Evolutionary conservation across 176 grass and related monocot genomes (phyloP), one percentile per base, ranked within the genome.

Genomic region (Paspalum vaginatum): DNA sequence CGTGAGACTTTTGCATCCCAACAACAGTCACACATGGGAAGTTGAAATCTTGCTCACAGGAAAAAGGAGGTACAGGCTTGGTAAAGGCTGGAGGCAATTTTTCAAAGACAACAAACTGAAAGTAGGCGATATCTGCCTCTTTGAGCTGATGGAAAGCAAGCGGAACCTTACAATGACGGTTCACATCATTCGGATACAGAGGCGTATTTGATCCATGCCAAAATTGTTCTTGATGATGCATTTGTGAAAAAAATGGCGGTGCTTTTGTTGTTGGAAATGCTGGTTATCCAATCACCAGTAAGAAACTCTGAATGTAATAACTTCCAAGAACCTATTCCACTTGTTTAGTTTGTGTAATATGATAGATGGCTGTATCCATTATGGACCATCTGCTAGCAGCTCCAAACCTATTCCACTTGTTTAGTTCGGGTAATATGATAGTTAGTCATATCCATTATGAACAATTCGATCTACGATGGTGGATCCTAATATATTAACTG

Each of bases 91-190:
- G 90, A 73, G 40, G 24, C 45, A 51, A 18, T 89, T 92, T 77
- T 49, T 67, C 9, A 9, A 6, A 1, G 79, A 89, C 17, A 87
- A 92, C 75, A 26, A 68, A 27, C 45, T 89, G 32, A 68, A 64
- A n/a, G 11, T 72, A 21, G 87, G 77, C 0, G 87, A 93, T 62
- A 68, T 81, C 17, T 84, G 91, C 81, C 64, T 69, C n/a, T 90
- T 93, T 61, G 56, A 87, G 70, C 72, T 84, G 16, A 80, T 87
- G 74, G 74, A 81, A 44, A 52, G 56, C 52, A 57, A 78, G 32
- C 3, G 32, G 10, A 17, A 68, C 46, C 39, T 87, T 50, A 85
- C 65, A 57, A 68, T 89, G 72, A 67, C 20, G 55, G 87, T 93
- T 32, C 80, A 84, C 75, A 66, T 91, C 56, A 77, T 61, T 79